A percentile compares a stretch with the other conserved stretches of the same genome.
Conservation (phyloP, 2,329 filamentous ascomycete genomes). For the Aspergillus viridinutans region DNA sequence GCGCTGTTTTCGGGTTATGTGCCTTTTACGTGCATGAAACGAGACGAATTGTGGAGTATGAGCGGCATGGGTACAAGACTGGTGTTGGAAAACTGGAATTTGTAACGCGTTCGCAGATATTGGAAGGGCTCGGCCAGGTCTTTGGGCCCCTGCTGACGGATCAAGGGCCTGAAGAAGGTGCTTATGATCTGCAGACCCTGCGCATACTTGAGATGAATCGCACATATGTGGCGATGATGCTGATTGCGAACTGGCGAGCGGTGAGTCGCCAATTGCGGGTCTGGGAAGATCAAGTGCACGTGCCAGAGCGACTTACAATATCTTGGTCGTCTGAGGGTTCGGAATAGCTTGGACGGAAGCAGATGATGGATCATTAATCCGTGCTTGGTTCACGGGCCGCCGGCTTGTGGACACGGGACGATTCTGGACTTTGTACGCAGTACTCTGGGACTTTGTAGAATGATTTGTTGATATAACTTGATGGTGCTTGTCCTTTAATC, state of each 20-base stretch:
- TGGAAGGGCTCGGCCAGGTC: slow-evolving; percentile 26
- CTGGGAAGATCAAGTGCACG: slow-evolving; percentile 20
- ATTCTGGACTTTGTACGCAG: no score
- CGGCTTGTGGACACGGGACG: not conserved
- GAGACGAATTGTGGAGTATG: slow-evolving; percentile 15
- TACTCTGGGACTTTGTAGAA: not conserved
- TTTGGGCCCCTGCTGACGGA: slow-evolving; percentile 34
- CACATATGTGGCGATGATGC: slow-evolving; percentile 27
- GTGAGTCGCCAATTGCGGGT: slow-evolving; percentile 30
- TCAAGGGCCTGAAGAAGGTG: slow-evolving; percentile 3
- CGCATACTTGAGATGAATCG: slow-evolving; percentile 22
- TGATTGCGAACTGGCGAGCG: slow-evolving; percentile 34
- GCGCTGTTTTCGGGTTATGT: slow-evolving; percentile 38
- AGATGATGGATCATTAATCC: not conserved
- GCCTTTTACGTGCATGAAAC: slow-evolving; percentile 28
- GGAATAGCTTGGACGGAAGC: not conserved
- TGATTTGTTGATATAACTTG: not conserved
- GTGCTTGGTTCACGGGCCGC: not conserved
- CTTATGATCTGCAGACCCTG: slow-evolving; percentile 6
- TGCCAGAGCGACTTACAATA: not conserved
- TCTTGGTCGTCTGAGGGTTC: slow-evolving; percentile 1
- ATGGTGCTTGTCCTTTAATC: not conserved
- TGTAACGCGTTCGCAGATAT: slow-evolving; percentile 20
- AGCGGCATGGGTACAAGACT: slow-evolving; percentile 13
- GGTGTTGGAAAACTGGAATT: slow-evolving; percentile 14